Conservation (phyloP, 495 filamentous ascomycete species). For the Aspergillus haitiensis region DNA sequence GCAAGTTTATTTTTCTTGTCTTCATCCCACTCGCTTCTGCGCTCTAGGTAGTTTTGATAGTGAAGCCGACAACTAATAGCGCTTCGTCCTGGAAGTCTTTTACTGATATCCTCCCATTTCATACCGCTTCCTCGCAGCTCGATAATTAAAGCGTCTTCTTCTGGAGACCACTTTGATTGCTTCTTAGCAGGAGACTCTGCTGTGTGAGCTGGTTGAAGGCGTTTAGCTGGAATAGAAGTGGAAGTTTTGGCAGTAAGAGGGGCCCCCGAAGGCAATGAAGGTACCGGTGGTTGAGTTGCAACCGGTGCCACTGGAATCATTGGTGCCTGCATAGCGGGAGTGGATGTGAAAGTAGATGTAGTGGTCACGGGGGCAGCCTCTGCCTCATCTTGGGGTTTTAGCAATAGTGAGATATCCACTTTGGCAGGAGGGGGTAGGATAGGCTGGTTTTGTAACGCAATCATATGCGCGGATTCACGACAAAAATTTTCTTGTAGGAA, state of each 20-base stretch:
- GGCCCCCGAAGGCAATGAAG: slow-evolving; percentile 29
- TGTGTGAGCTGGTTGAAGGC: slow-evolving; percentile 48
- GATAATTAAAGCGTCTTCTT: slow-evolving; percentile 89
- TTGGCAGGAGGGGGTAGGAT: slow-evolving; percentile 58
- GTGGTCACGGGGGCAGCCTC: slow-evolving; percentile 59
- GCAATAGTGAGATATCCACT: slow-evolving; percentile 86
- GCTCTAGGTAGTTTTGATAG: slow-evolving; percentile 96
- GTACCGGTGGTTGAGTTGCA: slow-evolving; percentile 33
- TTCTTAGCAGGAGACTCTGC: slow-evolving; percentile 83
- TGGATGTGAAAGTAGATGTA: slow-evolving; percentile 50
- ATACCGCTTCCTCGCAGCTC: slow-evolving; percentile 82
- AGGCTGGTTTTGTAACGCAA: slow-evolving; percentile 51
- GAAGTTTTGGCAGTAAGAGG: slow-evolving; percentile 37
- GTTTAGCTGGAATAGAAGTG: slow-evolving; percentile 47
- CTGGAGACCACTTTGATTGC: slow-evolving; percentile 92
- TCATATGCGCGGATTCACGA: slow-evolving; percentile 50
- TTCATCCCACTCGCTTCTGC: slow-evolving; percentile 89
- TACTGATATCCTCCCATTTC: slow-evolving; percentile 99
- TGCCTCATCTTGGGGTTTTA: slow-evolving; percentile 79
- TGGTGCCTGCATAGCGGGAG: slow-evolving; percentile 51
- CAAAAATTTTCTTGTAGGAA: slow-evolving; percentile 9
- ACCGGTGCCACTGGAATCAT: slow-evolving; percentile 35
- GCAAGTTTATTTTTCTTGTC: slow-evolving; percentile 97
- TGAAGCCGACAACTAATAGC: slow-evolving; percentile 91
- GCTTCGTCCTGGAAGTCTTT: slow-evolving; percentile 82